A percentile compares a stretch with the other conserved stretches of the same genome.
phyloP scores from a whole-genome alignment of 768 basidiomycete species.

The Candolleomyces eurysporus region DNA sequence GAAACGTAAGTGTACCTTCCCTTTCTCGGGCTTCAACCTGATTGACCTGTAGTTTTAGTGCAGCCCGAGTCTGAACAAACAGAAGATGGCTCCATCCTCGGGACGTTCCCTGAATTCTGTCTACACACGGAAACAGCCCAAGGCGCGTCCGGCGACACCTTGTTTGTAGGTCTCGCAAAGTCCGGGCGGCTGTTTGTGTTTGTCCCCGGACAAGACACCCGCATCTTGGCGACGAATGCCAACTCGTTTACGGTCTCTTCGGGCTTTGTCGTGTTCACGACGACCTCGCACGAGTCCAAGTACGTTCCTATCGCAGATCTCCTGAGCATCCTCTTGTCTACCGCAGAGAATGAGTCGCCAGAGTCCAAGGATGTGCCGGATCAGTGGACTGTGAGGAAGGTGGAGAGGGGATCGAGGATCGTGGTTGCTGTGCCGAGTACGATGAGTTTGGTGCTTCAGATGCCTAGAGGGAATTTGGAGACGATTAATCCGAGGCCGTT shows the following conservation, averaged over 20 bases:
- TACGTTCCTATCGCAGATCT: constrained; percentile 59
- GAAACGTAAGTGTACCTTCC: constrained; percentile 33
- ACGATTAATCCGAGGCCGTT: constrained; percentile 91
- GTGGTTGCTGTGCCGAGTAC: constrained; percentile 84
- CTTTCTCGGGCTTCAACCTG: background rate
- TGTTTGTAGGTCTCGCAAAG: constrained; percentile 64
- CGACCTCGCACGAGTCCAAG: constrained; percentile 74
- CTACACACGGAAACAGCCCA: constrained; percentile 36
- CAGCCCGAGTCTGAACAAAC: background rate
- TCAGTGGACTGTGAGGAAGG: constrained; percentile 68
- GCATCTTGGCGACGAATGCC: constrained; percentile 46
- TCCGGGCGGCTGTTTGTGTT: constrained; percentile 65
- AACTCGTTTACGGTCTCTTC: constrained; percentile 76
- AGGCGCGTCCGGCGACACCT: constrained; percentile 7
- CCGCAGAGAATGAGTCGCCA: constrained; percentile 22
- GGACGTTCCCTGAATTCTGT: constrained; percentile 62
- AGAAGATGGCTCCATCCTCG: constrained; percentile 7
- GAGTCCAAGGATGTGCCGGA: constrained; percentile 23
- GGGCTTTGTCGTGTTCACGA: constrained; percentile 82
- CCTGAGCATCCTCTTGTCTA: constrained; percentile 15
- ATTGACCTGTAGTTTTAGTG: background rate
- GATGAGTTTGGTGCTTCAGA: constrained; percentile 92
- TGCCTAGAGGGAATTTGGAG: constrained; percentile 97
- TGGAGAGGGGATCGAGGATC: constrained; percentile 89
- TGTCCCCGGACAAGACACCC: constrained; percentile 22